These are phyloP conservation scores for Xylaria intraflava DNA, from an alignment of 495 filamentous ascomycete species.

Conservation along the genomic window DNA sequence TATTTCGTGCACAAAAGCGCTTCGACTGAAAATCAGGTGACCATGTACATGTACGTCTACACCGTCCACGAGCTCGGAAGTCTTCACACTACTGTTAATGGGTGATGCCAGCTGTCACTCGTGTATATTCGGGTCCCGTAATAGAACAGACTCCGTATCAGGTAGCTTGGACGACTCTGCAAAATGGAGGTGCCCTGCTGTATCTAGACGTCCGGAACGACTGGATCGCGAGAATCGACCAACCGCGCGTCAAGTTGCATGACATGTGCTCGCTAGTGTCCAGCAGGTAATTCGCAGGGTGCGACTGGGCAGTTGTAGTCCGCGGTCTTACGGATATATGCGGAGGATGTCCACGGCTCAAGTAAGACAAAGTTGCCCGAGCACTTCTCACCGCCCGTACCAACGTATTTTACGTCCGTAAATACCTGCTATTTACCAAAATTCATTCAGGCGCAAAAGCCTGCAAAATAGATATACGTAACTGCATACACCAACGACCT, in stretches of 20 bases:
- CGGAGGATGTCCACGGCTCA: too few species aligned
- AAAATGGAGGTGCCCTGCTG: not conserved
- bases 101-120: not conserved
- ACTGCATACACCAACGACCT: too few species aligned
- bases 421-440: too few species aligned
- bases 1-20: not conserved
- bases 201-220: not conserved
- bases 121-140: conserved; percentile 2
- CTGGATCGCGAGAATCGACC: not conserved
- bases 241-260: not conserved
- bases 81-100: not conserved
- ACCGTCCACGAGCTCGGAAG: not conserved
- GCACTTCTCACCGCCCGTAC: too few species aligned
- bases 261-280: not conserved
- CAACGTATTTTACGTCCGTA: too few species aligned
- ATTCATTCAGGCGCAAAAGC: not conserved
- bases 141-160: conserved; percentile 2
- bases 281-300: too few species aligned
- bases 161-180: not conserved
- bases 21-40: conserved; percentile 4
- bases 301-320: too few species aligned
- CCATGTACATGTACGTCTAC: conserved; percentile 6
- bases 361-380: too few species aligned
- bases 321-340: too few species aligned
- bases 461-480: too few species aligned